Base-by-base conservation (phyloP, 345 rosid genomes). In the Draba incana region DNA sequence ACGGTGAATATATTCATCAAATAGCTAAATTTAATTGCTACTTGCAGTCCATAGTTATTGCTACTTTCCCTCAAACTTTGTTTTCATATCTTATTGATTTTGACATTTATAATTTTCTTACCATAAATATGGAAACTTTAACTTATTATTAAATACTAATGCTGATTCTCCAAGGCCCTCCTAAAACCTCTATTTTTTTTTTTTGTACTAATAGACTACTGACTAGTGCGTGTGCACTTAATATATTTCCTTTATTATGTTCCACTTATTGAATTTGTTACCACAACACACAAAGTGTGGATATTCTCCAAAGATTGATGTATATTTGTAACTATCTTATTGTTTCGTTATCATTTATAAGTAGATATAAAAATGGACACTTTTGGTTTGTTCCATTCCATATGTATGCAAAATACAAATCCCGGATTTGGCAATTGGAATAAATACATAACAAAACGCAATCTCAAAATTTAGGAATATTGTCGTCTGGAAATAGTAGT, bases 391-490 rank as follows among this genome's bases (percentile, higher is more conserved):
- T 50, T 50, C 30, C 28, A 31, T 65, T 65, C 77, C 62, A 58
- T 28, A 28, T 28, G 5, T 28, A 51, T 57, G 71, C 14, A 35
- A 20, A 20, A 59, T 72, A 74, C 72, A 74, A 58, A 67, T 60
- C 72, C 77, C 72, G 72, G 77, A 44, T 74, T 66, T 74, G 27
- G 68, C 51, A 66, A 44, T 35, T 35, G 33, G 68, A 66, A 66
- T 49, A 66, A 65, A 31, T 54, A 39, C 24, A 58, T n/a, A 56
- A 64, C 60, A 64, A 47, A 62, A 64, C 46, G 24, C 52, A 42
- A 60, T 66, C 62, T 59, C 37, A 60, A 33, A 59, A 60, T 9
- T 60, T 52, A 57, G 77, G 72, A 38, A 74, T 66, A 51, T 74
- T 74, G 72, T 74, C 68, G 55, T 46, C 48, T 42, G 15, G 2